Percentiles rank a stretch among this genome's conserved stretches.
phyloP scores from a whole-genome alignment of 2,329 filamentous ascomycete species.

The Calonectria naviculata region DNA sequence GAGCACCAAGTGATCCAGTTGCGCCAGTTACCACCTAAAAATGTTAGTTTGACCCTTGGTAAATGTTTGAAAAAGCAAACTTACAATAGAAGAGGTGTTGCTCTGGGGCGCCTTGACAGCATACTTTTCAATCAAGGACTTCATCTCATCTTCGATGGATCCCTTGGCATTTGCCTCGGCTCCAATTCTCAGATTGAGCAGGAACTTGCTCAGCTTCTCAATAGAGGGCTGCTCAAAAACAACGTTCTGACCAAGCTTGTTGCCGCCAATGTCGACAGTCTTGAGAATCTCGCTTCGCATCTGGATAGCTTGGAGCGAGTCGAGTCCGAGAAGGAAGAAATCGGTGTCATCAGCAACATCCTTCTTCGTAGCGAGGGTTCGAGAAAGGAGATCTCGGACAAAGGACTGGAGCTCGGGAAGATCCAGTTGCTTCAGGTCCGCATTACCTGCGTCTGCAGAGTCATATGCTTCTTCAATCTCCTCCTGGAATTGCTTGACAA shows the following conservation, averaged over 20 bases:
- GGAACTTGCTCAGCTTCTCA: slow-evolving; percentile 54
- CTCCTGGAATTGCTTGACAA: slow-evolving; percentile 55
- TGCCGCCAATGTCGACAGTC: slow-evolving; percentile 58
- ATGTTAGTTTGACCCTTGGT: not conserved
- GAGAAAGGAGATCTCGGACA: slow-evolving; percentile 44
- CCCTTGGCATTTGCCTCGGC: slow-evolving; percentile 35
- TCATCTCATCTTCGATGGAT: slow-evolving; percentile 43
- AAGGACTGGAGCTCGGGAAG: slow-evolving; percentile 45
- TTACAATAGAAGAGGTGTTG: slow-evolving; percentile 32
- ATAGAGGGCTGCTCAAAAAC: slow-evolving; percentile 68
- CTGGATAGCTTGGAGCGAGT: slow-evolving; percentile 67
- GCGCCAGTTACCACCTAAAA: slow-evolving; percentile 66
- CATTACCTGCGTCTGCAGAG: slow-evolving; percentile 37
- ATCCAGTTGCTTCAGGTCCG: slow-evolving; percentile 20
- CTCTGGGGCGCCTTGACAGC: not conserved
- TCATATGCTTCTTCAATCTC: slow-evolving; percentile 56
- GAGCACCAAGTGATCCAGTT: slow-evolving; percentile 73
- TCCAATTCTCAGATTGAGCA: slow-evolving; percentile 55
- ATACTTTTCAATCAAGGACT: slow-evolving; percentile 37
- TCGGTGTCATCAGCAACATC: slow-evolving; percentile 56
- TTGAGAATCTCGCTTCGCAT: slow-evolving; percentile 63
- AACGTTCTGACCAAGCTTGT: slow-evolving; percentile 63
- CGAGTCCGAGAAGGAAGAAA: slow-evolving; percentile 68
- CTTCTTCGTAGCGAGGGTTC: slow-evolving; percentile 38
- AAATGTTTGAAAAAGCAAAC: not conserved